A percentile compares a stretch with the other conserved stretches of the same genome.
These are phyloP conservation scores for Pichia exigua DNA, from an alignment of 805 yeast species.

Conservation along the genomic window DNA sequence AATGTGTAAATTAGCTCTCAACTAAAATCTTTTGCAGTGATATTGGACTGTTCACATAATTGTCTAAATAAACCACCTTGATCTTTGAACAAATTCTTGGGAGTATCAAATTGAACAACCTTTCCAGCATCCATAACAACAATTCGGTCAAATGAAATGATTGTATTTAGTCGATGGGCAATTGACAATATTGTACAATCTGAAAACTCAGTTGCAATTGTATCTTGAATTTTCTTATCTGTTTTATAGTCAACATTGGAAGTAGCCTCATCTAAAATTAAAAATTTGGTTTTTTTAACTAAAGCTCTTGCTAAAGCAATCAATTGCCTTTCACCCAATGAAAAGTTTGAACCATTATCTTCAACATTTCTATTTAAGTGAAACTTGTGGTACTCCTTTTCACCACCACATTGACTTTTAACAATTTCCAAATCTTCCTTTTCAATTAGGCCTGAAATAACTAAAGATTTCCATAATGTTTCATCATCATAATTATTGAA, in stretches of 20 bases:
- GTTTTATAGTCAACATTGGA: constrained; percentile 71
- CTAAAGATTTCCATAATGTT: constrained; percentile 50
- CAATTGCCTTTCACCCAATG: constrained; percentile 65
- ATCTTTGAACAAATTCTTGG: constrained; percentile 35
- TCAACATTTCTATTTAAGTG: constrained; percentile 53
- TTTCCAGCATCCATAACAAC: constrained; percentile 53
- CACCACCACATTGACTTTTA: constrained; percentile 27
- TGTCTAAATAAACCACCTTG: constrained; percentile 39
- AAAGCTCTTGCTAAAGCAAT: constrained; percentile 65
- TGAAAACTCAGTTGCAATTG: constrained; percentile 50
- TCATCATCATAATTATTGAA: constrained; percentile 43
- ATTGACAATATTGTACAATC: constrained; percentile 63
- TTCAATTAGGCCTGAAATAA: constrained; percentile 49
- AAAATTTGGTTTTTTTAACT: constrained; percentile 51
- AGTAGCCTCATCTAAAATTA: constrained; percentile 71
- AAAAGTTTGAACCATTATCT: constrained; percentile 63
- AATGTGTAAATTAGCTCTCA: no score
- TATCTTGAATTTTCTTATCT: constrained; percentile 53
- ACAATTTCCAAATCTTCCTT: constrained; percentile 28
- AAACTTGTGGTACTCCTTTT: constrained; percentile 42
- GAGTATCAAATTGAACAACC: constrained; percentile 47
- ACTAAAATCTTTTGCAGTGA: constrained; percentile 32
- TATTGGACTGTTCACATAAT: constrained; percentile 44
- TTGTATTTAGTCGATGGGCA: constrained; percentile 64
- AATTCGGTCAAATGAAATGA: constrained; percentile 50